Conservation (phyloP, 495 filamentous ascomycete genomes). For the Xylaria cubensis region DNA sequence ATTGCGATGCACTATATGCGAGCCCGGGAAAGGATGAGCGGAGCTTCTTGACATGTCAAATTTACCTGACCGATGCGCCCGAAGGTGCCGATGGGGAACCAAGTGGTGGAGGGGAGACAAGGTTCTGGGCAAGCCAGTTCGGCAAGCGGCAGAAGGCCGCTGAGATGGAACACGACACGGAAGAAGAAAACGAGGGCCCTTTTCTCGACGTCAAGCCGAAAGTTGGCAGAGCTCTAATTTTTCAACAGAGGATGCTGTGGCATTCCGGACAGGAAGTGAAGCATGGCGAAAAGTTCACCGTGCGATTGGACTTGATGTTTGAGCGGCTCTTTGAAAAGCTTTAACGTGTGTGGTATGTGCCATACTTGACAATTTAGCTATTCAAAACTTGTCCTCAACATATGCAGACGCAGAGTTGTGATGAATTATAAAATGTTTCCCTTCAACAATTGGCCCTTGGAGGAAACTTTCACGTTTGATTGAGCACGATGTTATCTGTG, state of each 20-base stretch:
- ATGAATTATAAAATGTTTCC: not conserved
- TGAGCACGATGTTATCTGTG: slow-evolving; percentile 8
- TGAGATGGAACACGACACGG: slow-evolving; percentile 34
- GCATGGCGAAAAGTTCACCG: slow-evolving; percentile 75
- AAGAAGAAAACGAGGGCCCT: slow-evolving; percentile 61
- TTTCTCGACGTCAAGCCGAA: slow-evolving; percentile 76
- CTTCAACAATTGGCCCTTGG: not conserved
- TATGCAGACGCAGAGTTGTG: not conserved
- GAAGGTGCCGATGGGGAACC: slow-evolving; percentile 51
- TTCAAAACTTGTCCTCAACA: not conserved
- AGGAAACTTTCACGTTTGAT: not conserved
- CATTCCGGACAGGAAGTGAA: slow-evolving; percentile 79
- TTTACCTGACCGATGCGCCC: slow-evolving; percentile 67
- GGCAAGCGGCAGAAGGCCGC: slow-evolving; percentile 31
- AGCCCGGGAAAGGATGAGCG: slow-evolving; percentile 58
- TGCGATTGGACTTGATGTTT: slow-evolving; percentile 83
- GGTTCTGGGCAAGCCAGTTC: slow-evolving; percentile 52
- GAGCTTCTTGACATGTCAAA: slow-evolving; percentile 67
- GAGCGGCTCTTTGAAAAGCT: slow-evolving; percentile 41
- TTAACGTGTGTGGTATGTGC: not conserved
- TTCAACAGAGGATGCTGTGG: slow-evolving; percentile 72
- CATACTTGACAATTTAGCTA: not conserved
- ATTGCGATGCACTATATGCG: slow-evolving; percentile 74
- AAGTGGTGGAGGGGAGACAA: slow-evolving; percentile 48
- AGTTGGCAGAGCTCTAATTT: slow-evolving; percentile 74